phyloP scores from a whole-genome alignment of 2,329 filamentous ascomycete genomes.

The Ilyonectria robusta region DNA sequence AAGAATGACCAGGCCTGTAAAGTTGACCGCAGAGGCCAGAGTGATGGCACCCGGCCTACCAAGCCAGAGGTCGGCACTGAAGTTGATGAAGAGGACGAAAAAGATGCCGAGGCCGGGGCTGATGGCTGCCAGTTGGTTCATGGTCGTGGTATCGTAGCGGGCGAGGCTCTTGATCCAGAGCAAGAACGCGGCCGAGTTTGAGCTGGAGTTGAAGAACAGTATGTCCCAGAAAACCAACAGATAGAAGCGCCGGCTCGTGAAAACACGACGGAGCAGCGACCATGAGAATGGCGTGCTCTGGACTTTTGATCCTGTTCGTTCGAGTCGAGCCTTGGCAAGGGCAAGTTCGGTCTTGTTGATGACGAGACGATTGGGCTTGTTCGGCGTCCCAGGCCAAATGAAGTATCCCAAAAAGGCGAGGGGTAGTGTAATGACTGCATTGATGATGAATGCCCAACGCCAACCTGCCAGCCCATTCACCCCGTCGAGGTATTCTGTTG shows the following conservation, averaged over 20 bases:
- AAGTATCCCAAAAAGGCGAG: constrained; percentile 37
- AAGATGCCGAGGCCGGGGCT: constrained; percentile 39
- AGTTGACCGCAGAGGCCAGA: constrained; percentile 34
- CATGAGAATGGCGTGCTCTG: constrained; percentile 33
- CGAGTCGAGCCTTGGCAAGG: constrained; percentile 22
- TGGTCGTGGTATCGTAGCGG: constrained; percentile 27
- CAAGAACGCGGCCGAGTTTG: constrained; percentile 35
- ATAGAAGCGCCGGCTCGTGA: constrained; percentile 36
- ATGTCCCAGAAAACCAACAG: constrained; percentile 34
- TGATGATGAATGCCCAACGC: constrained; percentile 40
- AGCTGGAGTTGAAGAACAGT: constrained; percentile 37
- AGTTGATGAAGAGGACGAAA: constrained; percentile 38
- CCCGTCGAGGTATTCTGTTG: constrained; percentile 33
- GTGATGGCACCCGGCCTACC: constrained; percentile 36
- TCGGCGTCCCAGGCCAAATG: constrained; percentile 37
- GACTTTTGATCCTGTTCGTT: constrained; percentile 22
- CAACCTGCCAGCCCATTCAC: constrained; percentile 30
- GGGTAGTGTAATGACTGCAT: constrained; percentile 36
- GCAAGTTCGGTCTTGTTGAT: constrained; percentile 25
- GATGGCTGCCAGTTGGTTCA: constrained; percentile 37
- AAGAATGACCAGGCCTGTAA: constrained; percentile 34
- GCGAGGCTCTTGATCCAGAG: constrained; percentile 40
- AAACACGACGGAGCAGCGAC: constrained; percentile 25
- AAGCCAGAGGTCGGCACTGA: constrained; percentile 43
- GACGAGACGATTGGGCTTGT: constrained; percentile 30